Evolutionary conservation across 768 basidiomycete genomes (phyloP).

Genomic region (Tephrocybe rancida): DNA sequence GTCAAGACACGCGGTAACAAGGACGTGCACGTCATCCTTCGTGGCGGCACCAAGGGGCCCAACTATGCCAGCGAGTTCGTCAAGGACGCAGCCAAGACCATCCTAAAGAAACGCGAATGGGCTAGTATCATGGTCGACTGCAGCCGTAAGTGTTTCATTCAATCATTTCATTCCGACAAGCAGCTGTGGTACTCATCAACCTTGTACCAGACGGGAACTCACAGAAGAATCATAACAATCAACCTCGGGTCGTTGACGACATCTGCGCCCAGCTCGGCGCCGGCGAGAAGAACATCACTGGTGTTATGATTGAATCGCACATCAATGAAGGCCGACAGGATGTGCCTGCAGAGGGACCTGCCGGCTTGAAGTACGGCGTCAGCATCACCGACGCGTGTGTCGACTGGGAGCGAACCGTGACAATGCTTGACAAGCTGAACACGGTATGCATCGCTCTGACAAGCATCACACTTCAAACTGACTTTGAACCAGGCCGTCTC

Average conservation of each 20-base stretch:
- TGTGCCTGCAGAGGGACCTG: slow-evolving; percentile 73
- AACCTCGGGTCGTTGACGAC: slow-evolving; percentile 75
- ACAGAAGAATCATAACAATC: slow-evolving; percentile 91
- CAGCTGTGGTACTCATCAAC: slow-evolving; percentile 1
- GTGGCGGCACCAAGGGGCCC: slow-evolving; percentile 89
- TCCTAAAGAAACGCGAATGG: slow-evolving; percentile 63
- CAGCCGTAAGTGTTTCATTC: slow-evolving; percentile 52
- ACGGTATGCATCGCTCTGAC: slow-evolving; percentile 30
- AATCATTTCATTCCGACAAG: neutral
- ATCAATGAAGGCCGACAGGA: slow-evolving; percentile 91
- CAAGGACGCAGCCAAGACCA: slow-evolving; percentile 56
- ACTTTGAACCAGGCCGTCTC: slow-evolving; percentile 40
- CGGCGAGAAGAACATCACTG: slow-evolving; percentile 77
- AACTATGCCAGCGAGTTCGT: slow-evolving; percentile 84
- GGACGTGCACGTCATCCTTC: slow-evolving; percentile 95
- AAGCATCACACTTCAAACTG: neutral
- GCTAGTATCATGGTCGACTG: slow-evolving; percentile 90
- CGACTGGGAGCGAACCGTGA: slow-evolving; percentile 78
- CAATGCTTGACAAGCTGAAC: slow-evolving; percentile 75
- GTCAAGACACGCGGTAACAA: slow-evolving; percentile 86
- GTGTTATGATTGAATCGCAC: slow-evolving; percentile 97
- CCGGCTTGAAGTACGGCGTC: slow-evolving; percentile 74
- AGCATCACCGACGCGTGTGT: slow-evolving; percentile 94
- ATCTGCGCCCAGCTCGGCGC: slow-evolving; percentile 74
- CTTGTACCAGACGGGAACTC: slow-evolving; percentile 83